Percentiles rank a stretch among this genome's conserved stretches.
Evolutionary conservation across 164 flowering plant species (phyloP).

Genomic region (Euptelea pleiosperma): DNA sequence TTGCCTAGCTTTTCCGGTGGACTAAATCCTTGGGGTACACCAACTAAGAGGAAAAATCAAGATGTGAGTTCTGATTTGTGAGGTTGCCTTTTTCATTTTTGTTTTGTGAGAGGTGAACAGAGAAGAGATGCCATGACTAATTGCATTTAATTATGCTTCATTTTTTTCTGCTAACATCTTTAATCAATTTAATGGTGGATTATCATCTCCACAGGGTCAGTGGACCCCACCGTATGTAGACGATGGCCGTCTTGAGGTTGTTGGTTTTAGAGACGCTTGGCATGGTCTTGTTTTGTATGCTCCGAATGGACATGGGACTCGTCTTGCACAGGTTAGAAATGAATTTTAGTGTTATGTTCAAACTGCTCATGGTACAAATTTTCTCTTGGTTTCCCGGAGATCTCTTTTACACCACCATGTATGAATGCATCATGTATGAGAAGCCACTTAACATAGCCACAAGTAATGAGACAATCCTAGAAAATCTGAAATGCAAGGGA

Average conservation of each 20-base stretch:
- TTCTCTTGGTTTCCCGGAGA: no score
- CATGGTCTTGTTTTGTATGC: conserved; percentile 81
- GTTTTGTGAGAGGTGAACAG: no score
- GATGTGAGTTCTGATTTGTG: conserved; percentile 45
- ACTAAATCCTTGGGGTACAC: conserved; percentile 90
- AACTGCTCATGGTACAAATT: no score
- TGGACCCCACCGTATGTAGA: conserved; percentile 83
- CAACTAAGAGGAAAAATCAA: conserved; percentile 42
- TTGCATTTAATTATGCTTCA: not conserved
- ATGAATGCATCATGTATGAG: no score
- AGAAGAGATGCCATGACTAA: no score
- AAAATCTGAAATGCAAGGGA: no score
- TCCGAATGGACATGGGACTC: conserved; percentile 91
- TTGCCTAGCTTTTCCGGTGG: conserved; percentile 97
- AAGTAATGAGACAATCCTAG: no score
- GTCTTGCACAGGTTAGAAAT: conserved; percentile 80
- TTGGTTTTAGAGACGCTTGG: conserved; percentile 91
- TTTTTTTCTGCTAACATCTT: conserved; percentile 5
- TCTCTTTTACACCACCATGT: no score
- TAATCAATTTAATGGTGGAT: not conserved
- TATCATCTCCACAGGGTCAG: conserved; percentile 53
- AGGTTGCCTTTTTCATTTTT: conserved; percentile 3
- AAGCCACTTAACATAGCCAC: no score
- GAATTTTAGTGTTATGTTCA: no score
- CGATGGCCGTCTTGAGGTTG: conserved; percentile 82